Evolutionary conservation across 2,329 filamentous ascomycete species (phyloP), one percentile per base, ranked within the genome.

Genomic region (Decorospora gaudefroyi): DNA sequence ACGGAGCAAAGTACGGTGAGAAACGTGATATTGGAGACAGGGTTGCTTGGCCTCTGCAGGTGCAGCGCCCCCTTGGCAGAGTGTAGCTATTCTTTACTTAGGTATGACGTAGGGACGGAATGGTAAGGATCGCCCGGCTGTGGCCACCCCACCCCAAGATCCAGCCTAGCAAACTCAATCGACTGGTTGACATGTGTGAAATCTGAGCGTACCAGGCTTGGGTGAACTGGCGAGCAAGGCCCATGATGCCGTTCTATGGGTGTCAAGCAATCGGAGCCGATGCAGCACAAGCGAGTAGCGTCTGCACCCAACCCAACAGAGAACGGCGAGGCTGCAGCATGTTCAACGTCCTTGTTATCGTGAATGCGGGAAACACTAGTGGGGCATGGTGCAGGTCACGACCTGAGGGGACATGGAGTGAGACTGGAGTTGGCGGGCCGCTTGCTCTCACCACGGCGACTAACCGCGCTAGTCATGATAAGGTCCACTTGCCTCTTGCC

Each of bases 381-480:
- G 19, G 39, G 45, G 47, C 51, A 43, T 25, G 16, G 43, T 46
- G 44, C 36, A 46, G 32, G 34, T 41, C 42, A 35, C 36, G 27
- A 26, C 40, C 28, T 40, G 47, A 54, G 48, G 51, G 46, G 46
- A n/a, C n/a, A n/a, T n/a, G n/a, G n/a, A n/a, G n/a, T n/a, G n/a
- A n/a, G n/a, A n/a, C n/a, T n/a, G n/a, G n/a, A 51, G 51, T 45
- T 29, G 42, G 42, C 53, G 51, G 53, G 42, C 53, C 53, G 53
- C 46, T 49, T 46, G 46, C 51, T 49, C 37, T 44, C 45, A 45
- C 36, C n/a, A n/a, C n/a, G n/a, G n/a, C n/a, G n/a, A n/a, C 41
- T 54, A 56, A 47, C 48, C 42, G 46, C 42, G 22, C 35, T 41
- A n/a, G n/a, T n/a, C n/a, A 25, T 51, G 46, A 53, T 53, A 57